Evolutionary conservation across 2,329 filamentous ascomycete species (phyloP), one percentile per base, ranked within the genome.

Genomic region (Cladosporium sp.): DNA sequence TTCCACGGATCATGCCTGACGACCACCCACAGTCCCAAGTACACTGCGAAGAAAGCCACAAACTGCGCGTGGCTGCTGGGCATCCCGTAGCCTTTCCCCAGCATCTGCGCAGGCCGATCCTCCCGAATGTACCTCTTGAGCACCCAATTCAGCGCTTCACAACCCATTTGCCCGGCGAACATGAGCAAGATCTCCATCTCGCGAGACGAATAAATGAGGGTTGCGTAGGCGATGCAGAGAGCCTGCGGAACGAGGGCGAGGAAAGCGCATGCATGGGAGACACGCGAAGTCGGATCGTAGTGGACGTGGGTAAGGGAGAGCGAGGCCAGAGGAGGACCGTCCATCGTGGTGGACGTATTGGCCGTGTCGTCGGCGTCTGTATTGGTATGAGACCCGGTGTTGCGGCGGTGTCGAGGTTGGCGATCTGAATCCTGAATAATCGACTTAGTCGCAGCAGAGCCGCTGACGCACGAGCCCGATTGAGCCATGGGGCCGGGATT

Each of bases 71-170:
- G 93, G 32, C 91, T 96, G 7, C 81, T 84, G 9, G 93, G 93
- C 94, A 98, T 98, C 60, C 93, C 94, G 66, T 98, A 98, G 56
- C 93, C 93, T 69, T 95, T 95, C 50, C 89, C 81, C 63, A 91
- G 83, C 75, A 84, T 82, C 69, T 80, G 80, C 83, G 77, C 80
- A 22, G 93, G 93, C 43, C 93, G 80, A 68, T 95, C 88, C 69
- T 97, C 89, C 65, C 92, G 93, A 67, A 98, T 92, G 55, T 89
- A 75, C 20, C 93, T 81, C 75, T 98, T 98, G 42, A 98, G 75
- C 3, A 77, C 72, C 69, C 94, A 95, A 71, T 98, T 98, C 61
- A 95, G 73, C 22, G 80, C 90, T 68, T 98, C 94, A 73, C 92
- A 97, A 43, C 78, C 83, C 69, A 97, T 81, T 69, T 98, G 93